Base-by-base conservation (phyloP, 2,329 filamentous ascomycete species). In the Claviceps sp. region DNA sequence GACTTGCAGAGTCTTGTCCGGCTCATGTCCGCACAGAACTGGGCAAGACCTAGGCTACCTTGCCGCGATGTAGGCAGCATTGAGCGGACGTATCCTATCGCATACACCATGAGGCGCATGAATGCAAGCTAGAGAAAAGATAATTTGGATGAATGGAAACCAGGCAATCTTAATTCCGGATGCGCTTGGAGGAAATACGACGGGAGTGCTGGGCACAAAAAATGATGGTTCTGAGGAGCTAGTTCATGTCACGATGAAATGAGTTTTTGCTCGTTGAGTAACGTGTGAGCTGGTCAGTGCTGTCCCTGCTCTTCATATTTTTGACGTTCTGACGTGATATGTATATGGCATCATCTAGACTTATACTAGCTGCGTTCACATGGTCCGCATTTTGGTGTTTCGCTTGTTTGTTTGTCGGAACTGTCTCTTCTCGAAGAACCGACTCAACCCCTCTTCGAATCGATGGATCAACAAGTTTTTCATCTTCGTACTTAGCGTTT, bases 11-110 rank as follows among this genome's bases (percentile, higher is more conserved):
- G 39, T 14, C n/a, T 50, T 42, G 17, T 45, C 6, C 6, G 47
- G 6, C 29, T 47, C 37, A 16, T 50, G 45, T 34, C 42, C 43
- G 37, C 50, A 39, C 1, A 17, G 16, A n/a, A 16, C n/a, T 34
- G 38, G 23, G 20, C 20, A 34, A n/a, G 43, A 47, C 16, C 51
- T 39, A 11, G 51, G 51, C 16, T 50, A 53, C 44, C 45, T 53
- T 36, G 43, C 48, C 17, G 47, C 44, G 5, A 50, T 20, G 36
- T 53, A 37, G 3, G 47, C 45, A 17, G 47, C 47, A 20, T 36
- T 50, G n/a, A 17, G 17, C 3, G 51, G 48, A 23, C 43, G 38
- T 26, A 26, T 29, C 48, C 48, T 14, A 44, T 44, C 16, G 47
- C 47, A 26, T 45, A 50, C 1, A 45, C 47, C 36, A 53, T 46